Evolutionary conservation across 192 early-diverging fungal species (phyloP).

Genomic region (Backusella tarrabulga): DNA sequence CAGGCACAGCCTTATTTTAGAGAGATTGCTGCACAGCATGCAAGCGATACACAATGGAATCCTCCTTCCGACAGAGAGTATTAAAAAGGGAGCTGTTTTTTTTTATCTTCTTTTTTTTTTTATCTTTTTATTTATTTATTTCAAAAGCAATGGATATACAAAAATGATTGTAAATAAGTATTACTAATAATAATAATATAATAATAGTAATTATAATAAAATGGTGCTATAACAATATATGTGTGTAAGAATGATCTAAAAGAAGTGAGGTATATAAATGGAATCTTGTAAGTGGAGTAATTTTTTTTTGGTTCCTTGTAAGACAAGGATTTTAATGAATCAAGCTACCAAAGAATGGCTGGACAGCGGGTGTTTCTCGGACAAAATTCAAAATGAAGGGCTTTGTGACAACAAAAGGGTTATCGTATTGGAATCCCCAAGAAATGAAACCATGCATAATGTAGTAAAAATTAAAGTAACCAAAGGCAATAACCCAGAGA

Average conservation of each 20-base stretch:
- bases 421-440: slow-evolving; percentile 7
- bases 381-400: not conserved
- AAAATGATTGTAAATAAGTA: slow-evolving; percentile 5
- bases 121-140: not conserved
- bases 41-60: slow-evolving; percentile 5
- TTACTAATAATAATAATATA: not conserved
- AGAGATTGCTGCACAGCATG: slow-evolving; percentile 16
- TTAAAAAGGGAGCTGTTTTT: not conserved
- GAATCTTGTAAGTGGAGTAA: not conserved
- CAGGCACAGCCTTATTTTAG: slow-evolving; percentile 25
- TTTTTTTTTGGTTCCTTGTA: not conserved
- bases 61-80: not conserved
- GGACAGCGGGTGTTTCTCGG: not conserved
- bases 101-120: not conserved
- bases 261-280: not conserved
- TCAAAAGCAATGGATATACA: not conserved
- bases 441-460: slow-evolving; percentile 7
- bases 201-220: not conserved
- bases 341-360: slow-evolving; percentile 1
- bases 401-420: not conserved
- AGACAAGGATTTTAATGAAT: not conserved
- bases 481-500: not conserved
- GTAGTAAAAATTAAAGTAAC: not conserved
- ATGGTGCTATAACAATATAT: not conserved
- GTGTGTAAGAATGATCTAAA: not conserved